These are phyloP conservation scores for Eucalyptus tenuipes DNA, from an alignment of 345 rosid genomes.

Conservation along the genomic window DNA sequence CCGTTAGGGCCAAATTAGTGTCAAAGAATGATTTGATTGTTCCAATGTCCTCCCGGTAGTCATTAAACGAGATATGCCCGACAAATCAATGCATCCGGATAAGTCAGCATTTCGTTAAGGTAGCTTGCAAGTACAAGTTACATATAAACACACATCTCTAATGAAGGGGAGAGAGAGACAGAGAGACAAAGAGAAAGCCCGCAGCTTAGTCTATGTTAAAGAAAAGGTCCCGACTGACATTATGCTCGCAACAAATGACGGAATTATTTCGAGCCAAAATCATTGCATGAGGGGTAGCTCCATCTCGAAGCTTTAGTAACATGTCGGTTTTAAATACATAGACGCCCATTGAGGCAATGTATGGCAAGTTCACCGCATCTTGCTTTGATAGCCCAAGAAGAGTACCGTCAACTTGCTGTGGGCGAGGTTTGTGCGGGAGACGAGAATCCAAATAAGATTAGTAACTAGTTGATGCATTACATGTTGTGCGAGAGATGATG, in stretches of 20 bases:
- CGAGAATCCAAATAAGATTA: neutral
- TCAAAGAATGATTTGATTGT: slow-evolving; percentile 78
- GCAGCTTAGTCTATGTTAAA: too few species aligned
- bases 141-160: too few species aligned
- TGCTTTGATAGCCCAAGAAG: slow-evolving; percentile 53
- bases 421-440: neutral
- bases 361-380: slow-evolving; percentile 57
- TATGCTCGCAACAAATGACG: slow-evolving; percentile 69
- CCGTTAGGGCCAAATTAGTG: slow-evolving; percentile 82
- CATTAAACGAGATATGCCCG: slow-evolving; percentile 66
- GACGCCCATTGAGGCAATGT: slow-evolving; percentile 93
- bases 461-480: neutral
- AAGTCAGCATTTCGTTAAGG: neutral
- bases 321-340: slow-evolving; percentile 70
- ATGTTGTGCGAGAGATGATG: neutral
- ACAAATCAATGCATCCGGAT: neutral
- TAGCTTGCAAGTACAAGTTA: neutral
- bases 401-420: slow-evolving; percentile 69
- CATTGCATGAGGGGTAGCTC: slow-evolving; percentile 70
- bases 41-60: slow-evolving; percentile 97
- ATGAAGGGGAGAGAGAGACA: too few species aligned
- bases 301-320: slow-evolving; percentile 52
- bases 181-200: too few species aligned
- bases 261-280: slow-evolving; percentile 91
- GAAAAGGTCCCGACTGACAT: slow-evolving; percentile 10